phyloP scores from a whole-genome alignment of 73 alveolate species.

The Blepharisma japonicum region DNA sequence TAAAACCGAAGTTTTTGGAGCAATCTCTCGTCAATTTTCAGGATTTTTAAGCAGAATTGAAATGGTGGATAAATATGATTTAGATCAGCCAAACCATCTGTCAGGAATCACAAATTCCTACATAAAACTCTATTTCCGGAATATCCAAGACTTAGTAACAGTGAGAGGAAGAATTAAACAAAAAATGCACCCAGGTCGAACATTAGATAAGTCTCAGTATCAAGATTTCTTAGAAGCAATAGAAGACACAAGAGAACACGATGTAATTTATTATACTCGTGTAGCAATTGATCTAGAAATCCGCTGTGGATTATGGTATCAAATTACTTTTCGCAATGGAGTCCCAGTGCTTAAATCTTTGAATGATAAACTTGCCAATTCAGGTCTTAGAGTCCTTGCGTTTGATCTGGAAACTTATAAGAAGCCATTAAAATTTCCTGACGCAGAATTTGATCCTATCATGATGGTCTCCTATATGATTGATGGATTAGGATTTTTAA shows the following conservation, averaged over 20 bases:
- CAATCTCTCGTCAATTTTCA: slow-evolving; percentile 16
- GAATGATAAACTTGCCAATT: slow-evolving; percentile 75
- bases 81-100: slow-evolving; percentile 78
- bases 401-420: slow-evolving; percentile 64
- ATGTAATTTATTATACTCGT: slow-evolving; percentile 83
- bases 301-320: slow-evolving; percentile 90
- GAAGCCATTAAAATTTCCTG: slow-evolving; percentile 97
- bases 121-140: slow-evolving; percentile 76
- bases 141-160: slow-evolving; percentile 69
- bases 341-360: slow-evolving; percentile 51
- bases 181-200: slow-evolving; percentile 32
- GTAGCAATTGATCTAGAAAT: slow-evolving; percentile 82
- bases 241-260: slow-evolving; percentile 85
- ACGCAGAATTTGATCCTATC: slow-evolving; percentile 82
- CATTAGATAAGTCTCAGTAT: slow-evolving; percentile 33
- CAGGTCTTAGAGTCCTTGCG: slow-evolving; percentile 72
- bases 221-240: slow-evolving; percentile 66
- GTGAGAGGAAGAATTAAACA: slow-evolving; percentile 69
- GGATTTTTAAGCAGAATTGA: slow-evolving; percentile 67
- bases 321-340: slow-evolving; percentile 61
- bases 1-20: slow-evolving; percentile 44
- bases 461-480: slow-evolving; percentile 97
- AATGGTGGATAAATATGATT: slow-evolving; percentile 80
- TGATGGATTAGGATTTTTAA: slow-evolving; percentile 94
- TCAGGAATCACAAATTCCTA: slow-evolving; percentile 76